These are phyloP conservation scores for Trichoderma endophyticum DNA, from an alignment of 2,329 filamentous ascomycete species.

Conservation along the genomic window DNA sequence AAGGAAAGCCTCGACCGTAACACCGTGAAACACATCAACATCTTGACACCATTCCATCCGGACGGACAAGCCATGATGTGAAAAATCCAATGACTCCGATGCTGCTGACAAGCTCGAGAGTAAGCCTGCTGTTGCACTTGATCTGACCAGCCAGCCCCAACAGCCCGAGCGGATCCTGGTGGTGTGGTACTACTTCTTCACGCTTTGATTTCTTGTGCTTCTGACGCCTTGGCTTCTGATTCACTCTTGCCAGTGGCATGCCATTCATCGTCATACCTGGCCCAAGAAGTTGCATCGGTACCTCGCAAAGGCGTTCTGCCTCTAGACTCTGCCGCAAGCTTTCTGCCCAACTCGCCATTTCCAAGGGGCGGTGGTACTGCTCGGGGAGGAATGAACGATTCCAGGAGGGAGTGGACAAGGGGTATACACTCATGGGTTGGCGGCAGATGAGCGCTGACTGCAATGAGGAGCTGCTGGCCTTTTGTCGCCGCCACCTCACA, in stretches of 20 bases:
- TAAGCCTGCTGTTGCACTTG: slow-evolving; percentile 60
- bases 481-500: slow-evolving; percentile 61
- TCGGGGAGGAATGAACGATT: slow-evolving; percentile 21
- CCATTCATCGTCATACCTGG: not conserved
- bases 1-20: not conserved
- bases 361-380: slow-evolving; percentile 32
- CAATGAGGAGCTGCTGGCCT: slow-evolving; percentile 20
- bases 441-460: slow-evolving; percentile 22
- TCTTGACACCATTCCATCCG: slow-evolving; percentile 20
- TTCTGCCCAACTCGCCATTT: slow-evolving; percentile 38
- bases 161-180: slow-evolving; percentile 76
- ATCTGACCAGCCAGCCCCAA: slow-evolving; percentile 66
- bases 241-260: slow-evolving; percentile 19
- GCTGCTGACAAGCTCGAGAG: slow-evolving; percentile 71
- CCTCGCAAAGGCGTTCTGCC: slow-evolving; percentile 29
- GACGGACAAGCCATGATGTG: slow-evolving; percentile 56
- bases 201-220: slow-evolving; percentile 13
- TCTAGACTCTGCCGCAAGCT: slow-evolving; percentile 36
- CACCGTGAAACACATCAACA: not conserved
- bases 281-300: slow-evolving; percentile 5
- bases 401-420: not conserved
- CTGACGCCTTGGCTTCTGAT: not conserved
- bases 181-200: slow-evolving; percentile 23
- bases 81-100: slow-evolving; percentile 72
- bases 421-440: slow-evolving; percentile 1